Percentiles rank a stretch among this genome's conserved stretches.
These are phyloP conservation scores for Exophiala sp. DNA, from an alignment of 2,329 filamentous ascomycete species.

Conservation along the genomic window DNA sequence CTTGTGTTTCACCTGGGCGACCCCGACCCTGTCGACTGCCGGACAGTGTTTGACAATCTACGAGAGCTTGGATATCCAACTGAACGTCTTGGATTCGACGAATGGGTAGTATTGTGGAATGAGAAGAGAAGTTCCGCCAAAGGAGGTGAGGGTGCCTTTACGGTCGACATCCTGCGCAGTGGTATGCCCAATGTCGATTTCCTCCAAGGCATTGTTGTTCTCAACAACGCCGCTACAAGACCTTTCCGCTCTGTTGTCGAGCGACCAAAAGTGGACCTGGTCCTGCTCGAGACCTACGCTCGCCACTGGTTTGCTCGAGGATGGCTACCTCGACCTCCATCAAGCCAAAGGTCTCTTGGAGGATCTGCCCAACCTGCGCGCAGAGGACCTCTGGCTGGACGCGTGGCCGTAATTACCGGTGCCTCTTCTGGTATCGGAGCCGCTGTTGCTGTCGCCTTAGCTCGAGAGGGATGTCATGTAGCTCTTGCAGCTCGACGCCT, in stretches of 20 bases:
- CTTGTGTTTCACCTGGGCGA: conserved; percentile 72
- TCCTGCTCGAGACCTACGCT: conserved; percentile 72
- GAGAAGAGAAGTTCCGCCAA: conserved; percentile 64
- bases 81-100: conserved; percentile 62
- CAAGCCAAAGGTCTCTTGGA: conserved; percentile 46
- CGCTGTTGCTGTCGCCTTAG: conserved; percentile 33
- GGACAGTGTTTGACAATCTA: conserved; percentile 62
- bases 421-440: conserved; percentile 38
- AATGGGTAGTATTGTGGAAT: conserved; percentile 72
- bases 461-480: conserved; percentile 42
- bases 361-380: conserved; percentile 44
- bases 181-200: conserved; percentile 76
- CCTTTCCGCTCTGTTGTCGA: conserved; percentile 58
- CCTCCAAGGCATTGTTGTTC: conserved; percentile 66
- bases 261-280: conserved; percentile 65
- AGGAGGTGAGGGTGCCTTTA: conserved; percentile 68
- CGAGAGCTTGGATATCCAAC: conserved; percentile 68
- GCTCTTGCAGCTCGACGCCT: conserved; percentile 57
- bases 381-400: conserved; percentile 50
- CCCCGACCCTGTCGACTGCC: conserved; percentile 64
- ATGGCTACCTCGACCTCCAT: conserved; percentile 66
- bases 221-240: conserved; percentile 67
- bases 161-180: conserved; percentile 72
- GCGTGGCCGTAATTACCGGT: conserved; percentile 38
- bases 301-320: conserved; percentile 77